Evolutionary conservation across 106 monocot genomes (phyloP), one percentile per base, ranked within the genome.

Genomic region (Dendrobium officinale): DNA sequence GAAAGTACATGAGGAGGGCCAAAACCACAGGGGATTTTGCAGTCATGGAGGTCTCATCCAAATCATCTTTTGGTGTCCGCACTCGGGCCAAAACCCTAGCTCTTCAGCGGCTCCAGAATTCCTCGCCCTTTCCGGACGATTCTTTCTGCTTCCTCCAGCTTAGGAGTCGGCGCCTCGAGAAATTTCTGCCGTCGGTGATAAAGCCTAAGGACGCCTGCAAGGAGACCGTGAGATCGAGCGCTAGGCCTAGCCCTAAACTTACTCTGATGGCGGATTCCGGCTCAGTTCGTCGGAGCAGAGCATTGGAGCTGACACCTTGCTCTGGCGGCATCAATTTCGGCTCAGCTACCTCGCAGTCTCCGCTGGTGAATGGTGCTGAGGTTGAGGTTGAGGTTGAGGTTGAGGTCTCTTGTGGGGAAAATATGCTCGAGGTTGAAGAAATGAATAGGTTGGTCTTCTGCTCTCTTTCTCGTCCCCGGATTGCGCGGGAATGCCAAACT

Each of bases 81-180:
- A 90, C 92, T 18, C 56, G 92, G 4, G 82, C 90, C 56, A 75
- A 81, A 81, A 83, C 90, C 70, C 90, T 88, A 56, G 90, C 92
- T 17, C 87, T 89, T 22, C 80, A 84, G 56, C 84, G 84, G 54
- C 81, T 77, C 61, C 90, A 82, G 61, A 77, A 78, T 29, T 15
- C 47, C 15, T 29, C 48, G 15, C 3, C 77, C 0, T 37, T 47
- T 24, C 29, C 29, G 9, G 47, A 19, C 27, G 77, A 84, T 45
- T 43, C 72, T 45, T 74, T 73, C 47, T 75, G 82, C 56, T 88
- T 84, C 73, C 82, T 88, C 67, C 78, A 90, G 78, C 89, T 92
- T 29, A 83, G 92, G 3, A 90, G 81, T 82, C 83, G 92, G 42
- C 87, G 87, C 45, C 82, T 92, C 13, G 81, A 89, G 83, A 92